Percentiles rank a stretch among this genome's conserved stretches.
Evolutionary conservation across 1,139 yeast genomes (phyloP).

Genomic region (Spathaspora sp.): DNA sequence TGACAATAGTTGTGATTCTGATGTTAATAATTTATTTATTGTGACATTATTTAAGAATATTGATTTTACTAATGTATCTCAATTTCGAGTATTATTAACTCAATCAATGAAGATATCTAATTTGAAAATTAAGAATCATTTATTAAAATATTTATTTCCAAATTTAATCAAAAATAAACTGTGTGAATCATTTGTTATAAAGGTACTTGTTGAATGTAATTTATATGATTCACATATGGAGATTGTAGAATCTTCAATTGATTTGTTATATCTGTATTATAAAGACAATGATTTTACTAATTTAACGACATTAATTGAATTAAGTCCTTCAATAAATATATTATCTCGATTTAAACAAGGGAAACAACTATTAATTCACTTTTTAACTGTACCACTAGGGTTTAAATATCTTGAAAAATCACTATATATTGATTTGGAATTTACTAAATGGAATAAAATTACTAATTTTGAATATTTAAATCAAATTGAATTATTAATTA

Average conservation of each 20-base stretch:
- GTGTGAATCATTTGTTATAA: conserved; percentile 40
- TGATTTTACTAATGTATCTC: conserved; percentile 64
- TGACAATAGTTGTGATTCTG: conserved; percentile 34
- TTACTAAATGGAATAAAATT: conserved; percentile 27
- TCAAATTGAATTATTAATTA: conserved; percentile 24
- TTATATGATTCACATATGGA: conserved; percentile 64
- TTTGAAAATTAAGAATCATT: conserved; percentile 49
- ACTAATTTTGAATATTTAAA: conserved; percentile 23
- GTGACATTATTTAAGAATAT: conserved; percentile 57
- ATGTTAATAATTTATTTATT: conserved; percentile 54
- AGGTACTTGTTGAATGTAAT: conserved; percentile 57
- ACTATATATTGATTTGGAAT: conserved; percentile 34
- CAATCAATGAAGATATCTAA: conserved; percentile 65
- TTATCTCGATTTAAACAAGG: conserved; percentile 28
- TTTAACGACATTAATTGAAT: conserved; percentile 26
- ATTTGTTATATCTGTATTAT: conserved; percentile 22
- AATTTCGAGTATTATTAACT: conserved; percentile 62
- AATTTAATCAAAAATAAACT: conserved; percentile 33
- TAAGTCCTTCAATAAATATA: conserved; percentile 33
- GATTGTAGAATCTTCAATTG: conserved; percentile 61
- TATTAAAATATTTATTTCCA: conserved; percentile 56
- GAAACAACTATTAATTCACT: conserved; percentile 24
- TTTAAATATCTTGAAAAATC: conserved; percentile 34
- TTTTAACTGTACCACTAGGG: conserved; percentile 33
- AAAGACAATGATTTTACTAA: conserved; percentile 15